Evolutionary conservation across 495 filamentous ascomycete species (phyloP).

Genomic region (Penicillium robsamsonii): DNA sequence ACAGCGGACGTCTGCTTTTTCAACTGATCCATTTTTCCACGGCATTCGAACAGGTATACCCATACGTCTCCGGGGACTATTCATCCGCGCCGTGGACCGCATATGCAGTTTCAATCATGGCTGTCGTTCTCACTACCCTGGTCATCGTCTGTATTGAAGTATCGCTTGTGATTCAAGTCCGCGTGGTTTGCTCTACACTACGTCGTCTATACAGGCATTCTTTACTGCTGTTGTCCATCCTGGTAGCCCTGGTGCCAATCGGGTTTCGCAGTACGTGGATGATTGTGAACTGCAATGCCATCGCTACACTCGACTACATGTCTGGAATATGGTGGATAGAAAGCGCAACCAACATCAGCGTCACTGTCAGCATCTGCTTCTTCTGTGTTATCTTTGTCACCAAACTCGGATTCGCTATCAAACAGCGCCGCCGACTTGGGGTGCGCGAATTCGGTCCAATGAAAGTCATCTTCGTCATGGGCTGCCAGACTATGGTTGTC

Average conservation of each 20-base stretch:
- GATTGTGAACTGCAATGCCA: slow-evolving; percentile 54
- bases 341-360: slow-evolving; percentile 50
- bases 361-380: slow-evolving; percentile 67
- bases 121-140: slow-evolving; percentile 54
- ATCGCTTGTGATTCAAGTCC: slow-evolving; percentile 72
- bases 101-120: slow-evolving; percentile 51
- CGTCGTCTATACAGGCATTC: slow-evolving; percentile 37
- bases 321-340: slow-evolving; percentile 45
- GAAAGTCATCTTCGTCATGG: slow-evolving; percentile 71
- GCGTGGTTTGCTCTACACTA: slow-evolving; percentile 56
- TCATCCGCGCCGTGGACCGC: slow-evolving; percentile 46
- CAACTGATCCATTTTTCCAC: slow-evolving; percentile 57
- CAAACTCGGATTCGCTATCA: slow-evolving; percentile 65
- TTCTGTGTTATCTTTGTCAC: slow-evolving; percentile 71
- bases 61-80: slow-evolving; percentile 56
- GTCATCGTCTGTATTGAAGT: slow-evolving; percentile 59
- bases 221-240: slow-evolving; percentile 49
- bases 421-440: slow-evolving; percentile 54
- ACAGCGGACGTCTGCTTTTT: slow-evolving; percentile 60
- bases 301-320: slow-evolving; percentile 34
- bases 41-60: slow-evolving; percentile 57
- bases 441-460: slow-evolving; percentile 62
- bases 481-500: slow-evolving; percentile 73
- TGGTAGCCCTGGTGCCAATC: slow-evolving; percentile 55
- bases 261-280: slow-evolving; percentile 58